Conservation (phyloP, 352 stramenopile species). For the Globisporangium apiculatum region DNA sequence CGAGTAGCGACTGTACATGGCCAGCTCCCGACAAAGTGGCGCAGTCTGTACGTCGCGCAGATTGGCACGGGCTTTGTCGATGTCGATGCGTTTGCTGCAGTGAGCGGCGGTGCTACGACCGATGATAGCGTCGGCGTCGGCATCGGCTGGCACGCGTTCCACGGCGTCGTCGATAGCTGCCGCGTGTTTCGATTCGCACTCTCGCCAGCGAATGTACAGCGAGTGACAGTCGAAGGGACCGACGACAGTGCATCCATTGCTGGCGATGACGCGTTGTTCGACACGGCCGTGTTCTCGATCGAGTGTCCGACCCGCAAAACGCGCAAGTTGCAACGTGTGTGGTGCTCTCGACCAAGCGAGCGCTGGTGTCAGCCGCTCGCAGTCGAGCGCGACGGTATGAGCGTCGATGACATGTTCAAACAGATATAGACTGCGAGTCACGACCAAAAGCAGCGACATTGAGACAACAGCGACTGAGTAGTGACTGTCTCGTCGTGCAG, state of each 20-base stretch:
- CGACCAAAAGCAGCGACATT: no score
- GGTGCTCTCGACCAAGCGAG: constrained; percentile 14
- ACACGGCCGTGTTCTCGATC: not conserved
- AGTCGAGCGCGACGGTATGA: not conserved
- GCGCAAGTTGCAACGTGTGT: constrained; percentile 5
- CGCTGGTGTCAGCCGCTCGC: constrained; percentile 6
- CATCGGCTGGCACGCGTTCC: constrained; percentile 22
- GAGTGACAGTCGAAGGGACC: constrained; percentile 5
- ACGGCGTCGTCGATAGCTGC: constrained; percentile 26
- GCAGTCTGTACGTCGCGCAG: constrained; percentile 13
- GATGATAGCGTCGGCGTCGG: not conserved
- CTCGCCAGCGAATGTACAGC: not conserved
- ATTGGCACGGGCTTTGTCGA: constrained; percentile 21
- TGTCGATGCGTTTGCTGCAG: constrained; percentile 2
- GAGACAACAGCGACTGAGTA: no score
- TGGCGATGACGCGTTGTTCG: not conserved
- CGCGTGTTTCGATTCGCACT: constrained; percentile 20
- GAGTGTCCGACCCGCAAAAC: not conserved
- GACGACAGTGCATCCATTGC: not conserved
- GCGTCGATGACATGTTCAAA: no score
- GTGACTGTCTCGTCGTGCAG: no score
- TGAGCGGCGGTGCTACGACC: not conserved
- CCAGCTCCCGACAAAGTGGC: constrained; percentile 6
- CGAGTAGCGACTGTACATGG: constrained; percentile 7
- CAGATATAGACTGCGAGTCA: no score